phyloP scores from a whole-genome alignment of 108 stramenopile genomes.

The Mediolabrus comicus region DNA sequence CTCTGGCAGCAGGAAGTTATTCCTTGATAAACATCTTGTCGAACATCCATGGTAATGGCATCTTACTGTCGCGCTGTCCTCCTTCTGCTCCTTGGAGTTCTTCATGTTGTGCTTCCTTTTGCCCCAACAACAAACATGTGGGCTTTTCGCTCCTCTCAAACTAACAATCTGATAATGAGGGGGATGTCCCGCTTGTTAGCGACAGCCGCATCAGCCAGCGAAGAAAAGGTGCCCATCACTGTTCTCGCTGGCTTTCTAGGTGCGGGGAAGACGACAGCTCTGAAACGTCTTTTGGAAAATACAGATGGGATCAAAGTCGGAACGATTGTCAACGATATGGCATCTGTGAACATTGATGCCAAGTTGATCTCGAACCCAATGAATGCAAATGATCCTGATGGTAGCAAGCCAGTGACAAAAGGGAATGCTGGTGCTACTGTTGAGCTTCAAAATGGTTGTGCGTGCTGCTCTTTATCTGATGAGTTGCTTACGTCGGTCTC shows the following conservation, averaged over 20 bases:
- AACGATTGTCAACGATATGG: constrained; percentile 95
- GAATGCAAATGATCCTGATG: constrained; percentile 4
- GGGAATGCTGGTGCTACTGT: constrained; percentile 45
- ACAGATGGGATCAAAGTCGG: constrained; percentile 68
- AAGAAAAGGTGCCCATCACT: constrained; percentile 67
- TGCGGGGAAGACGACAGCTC: constrained; percentile 88
- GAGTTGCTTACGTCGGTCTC: constrained; percentile 70
- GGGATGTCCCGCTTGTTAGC: neutral
- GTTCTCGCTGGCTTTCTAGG: constrained; percentile 91
- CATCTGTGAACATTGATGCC: constrained; percentile 94
- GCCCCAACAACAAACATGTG: too few species aligned
- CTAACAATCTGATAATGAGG: neutral
- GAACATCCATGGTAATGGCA: too few species aligned
- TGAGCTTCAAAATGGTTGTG: constrained; percentile 56
- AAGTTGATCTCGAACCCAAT: constrained; percentile 61
- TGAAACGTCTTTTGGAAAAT: constrained; percentile 81
- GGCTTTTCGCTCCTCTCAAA: too few species aligned
- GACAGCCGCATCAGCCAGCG: neutral
- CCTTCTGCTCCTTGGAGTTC: too few species aligned
- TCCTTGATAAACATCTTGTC: too few species aligned
- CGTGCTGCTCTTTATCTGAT: constrained; percentile 83
- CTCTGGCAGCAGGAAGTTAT: too few species aligned
- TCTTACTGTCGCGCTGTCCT: too few species aligned
- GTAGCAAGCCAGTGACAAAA: constrained; percentile 1
- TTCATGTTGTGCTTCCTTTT: too few species aligned